Conservation (phyloP, 345 rosid species). For the Chamaenerion angustifolium region DNA sequence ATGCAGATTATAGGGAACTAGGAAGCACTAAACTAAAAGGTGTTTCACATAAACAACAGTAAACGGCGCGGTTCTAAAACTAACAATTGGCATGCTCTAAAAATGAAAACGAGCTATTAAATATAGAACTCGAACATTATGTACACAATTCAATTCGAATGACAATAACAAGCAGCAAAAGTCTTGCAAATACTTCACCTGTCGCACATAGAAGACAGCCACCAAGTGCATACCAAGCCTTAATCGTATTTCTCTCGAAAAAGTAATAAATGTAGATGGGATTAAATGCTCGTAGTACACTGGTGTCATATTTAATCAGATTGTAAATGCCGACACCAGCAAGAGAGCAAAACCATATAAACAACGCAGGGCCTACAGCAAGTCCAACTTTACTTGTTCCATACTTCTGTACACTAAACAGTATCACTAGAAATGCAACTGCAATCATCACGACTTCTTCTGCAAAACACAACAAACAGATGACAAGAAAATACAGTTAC, state of each 20-base stretch:
- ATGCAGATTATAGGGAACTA: too few species aligned
- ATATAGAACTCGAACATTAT: too few species aligned
- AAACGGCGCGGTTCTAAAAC: too few species aligned
- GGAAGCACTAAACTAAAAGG: too few species aligned
- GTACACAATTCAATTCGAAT: neutral
- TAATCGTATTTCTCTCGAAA: slow-evolving; percentile 73
- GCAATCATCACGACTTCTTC: slow-evolving; percentile 89
- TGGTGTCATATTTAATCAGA: slow-evolving; percentile 57
- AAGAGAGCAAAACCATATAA: slow-evolving; percentile 92
- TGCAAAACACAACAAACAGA: slow-evolving; percentile 27
- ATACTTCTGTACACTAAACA: slow-evolving; percentile 93
- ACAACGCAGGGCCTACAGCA: slow-evolving; percentile 85
- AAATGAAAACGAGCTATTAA: too few species aligned
- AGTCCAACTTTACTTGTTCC: slow-evolving; percentile 99
- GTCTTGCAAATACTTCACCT: slow-evolving; percentile 27
- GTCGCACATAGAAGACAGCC: slow-evolving; percentile 98
- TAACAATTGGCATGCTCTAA: too few species aligned
- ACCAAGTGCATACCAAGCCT: slow-evolving; percentile 94
- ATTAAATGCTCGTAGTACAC: slow-evolving; percentile 80
- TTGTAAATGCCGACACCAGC: slow-evolving; percentile 85
- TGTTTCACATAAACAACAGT: too few species aligned
- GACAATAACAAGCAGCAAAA: neutral
- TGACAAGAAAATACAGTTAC: slow-evolving; percentile 9
- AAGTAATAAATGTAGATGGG: slow-evolving; percentile 77
- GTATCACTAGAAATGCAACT: slow-evolving; percentile 73